Evolutionary conservation across 306 rosid species (phyloP), one percentile per base, ranked within the genome.

Genomic region (Cucumis hystrix): DNA sequence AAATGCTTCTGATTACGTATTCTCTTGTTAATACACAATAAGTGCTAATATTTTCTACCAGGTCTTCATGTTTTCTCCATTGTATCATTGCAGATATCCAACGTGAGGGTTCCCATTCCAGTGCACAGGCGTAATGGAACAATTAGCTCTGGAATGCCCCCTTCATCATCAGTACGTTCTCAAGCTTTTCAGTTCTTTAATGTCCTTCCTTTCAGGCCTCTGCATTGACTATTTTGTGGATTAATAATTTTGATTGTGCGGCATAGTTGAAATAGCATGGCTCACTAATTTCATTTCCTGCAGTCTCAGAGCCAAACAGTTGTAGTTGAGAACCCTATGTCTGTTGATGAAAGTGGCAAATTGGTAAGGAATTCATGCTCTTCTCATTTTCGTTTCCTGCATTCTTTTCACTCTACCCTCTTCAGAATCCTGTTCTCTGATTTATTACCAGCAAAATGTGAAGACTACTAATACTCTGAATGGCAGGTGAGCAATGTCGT

Each of bases 401-500:
- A 40, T 45, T 78, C 40, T 84, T 79, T 79, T 77, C 17, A 7
- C 20, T 30, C 2, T 18, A 45, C 43, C 25, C 59, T 52, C 74
- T 1, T 13, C 11, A 14, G 66, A 8, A 41, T 12, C 21, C 0
- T 35, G 3, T 52, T 78, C 74, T 10, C 74, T 40, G 47, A 10
- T 67, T 67, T 18, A 14, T 49, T 47, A 25, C 25, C 20, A 37
- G 15, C 8, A 71, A 66, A 66, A 56, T 65, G 63, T 66, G 33
- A 43, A 75, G 35, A 74, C 52, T 37, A 18, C 41, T 75, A 35
- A 30, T 58, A 40, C 41, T 80, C 74, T 61, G 57, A 68, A 84
- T 88, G 77, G 79, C 87, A 96, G 99, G 99, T 96, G 83, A 96
- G 96, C 92, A 96, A 96, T 80, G 98, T 96, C 43, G 99, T 91